phyloP scores from a whole-genome alignment of 805 yeast species.

The Yamadazyma endophytica region DNA sequence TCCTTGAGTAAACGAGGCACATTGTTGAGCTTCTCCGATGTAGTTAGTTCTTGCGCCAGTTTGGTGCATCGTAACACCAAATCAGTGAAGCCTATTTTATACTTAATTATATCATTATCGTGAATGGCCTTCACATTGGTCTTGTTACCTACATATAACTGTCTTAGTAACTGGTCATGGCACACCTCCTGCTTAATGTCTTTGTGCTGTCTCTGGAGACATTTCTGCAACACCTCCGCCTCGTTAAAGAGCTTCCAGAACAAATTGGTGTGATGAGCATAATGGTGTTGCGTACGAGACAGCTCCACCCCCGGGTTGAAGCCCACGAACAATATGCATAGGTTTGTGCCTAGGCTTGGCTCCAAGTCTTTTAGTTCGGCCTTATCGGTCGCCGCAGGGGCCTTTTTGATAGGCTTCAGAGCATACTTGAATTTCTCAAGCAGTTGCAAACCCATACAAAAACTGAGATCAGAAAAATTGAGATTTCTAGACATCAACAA shows the following conservation, averaged over 20 bases:
- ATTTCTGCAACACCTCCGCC: conserved; percentile 38
- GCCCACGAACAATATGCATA: conserved; percentile 56
- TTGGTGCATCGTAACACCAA: conserved; percentile 61
- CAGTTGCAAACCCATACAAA: neutral
- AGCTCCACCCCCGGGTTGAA: conserved; percentile 70
- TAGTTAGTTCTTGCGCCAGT: conserved; percentile 50
- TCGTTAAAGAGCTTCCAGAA: conserved; percentile 66
- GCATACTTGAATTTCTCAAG: conserved; percentile 1
- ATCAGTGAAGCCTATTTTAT: conserved; percentile 66
- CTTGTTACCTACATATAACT: conserved; percentile 8
- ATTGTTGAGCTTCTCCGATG: conserved; percentile 49
- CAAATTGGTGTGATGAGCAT: conserved; percentile 64
- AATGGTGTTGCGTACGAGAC: conserved; percentile 59
- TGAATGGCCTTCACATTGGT: conserved; percentile 19
- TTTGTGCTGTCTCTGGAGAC: conserved; percentile 4
- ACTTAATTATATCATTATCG: conserved; percentile 41
- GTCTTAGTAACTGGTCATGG: conserved; percentile 9
- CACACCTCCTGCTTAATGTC: conserved; percentile 3
- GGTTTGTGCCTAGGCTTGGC: conserved; percentile 25
- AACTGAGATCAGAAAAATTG: conserved; percentile 1
- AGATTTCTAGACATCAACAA: conserved; percentile 1
- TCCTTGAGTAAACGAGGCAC: conserved; percentile 50
- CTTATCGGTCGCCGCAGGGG: neutral
- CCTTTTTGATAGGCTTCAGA: neutral
- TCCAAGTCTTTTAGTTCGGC: no score